Conservation (phyloP, 768 basidiomycete species). For the Hygrophoropsis aurantiaca region DNA sequence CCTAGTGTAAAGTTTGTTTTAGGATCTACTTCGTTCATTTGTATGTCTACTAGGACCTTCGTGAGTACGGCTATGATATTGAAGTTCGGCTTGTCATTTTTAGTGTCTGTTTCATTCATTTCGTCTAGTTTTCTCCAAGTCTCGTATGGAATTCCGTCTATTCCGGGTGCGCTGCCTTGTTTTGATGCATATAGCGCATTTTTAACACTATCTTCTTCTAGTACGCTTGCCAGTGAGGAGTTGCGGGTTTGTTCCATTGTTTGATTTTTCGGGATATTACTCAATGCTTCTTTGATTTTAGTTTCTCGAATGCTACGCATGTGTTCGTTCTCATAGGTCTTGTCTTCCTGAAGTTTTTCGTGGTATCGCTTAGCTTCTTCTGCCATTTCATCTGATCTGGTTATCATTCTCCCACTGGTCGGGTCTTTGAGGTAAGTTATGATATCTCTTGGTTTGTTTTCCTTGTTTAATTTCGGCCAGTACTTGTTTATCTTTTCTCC, state of each 20-base stretch:
- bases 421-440: slow-evolving; percentile 15
- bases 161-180: slow-evolving; percentile 18
- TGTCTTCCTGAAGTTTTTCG: slow-evolving; percentile 29
- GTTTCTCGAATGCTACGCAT: background rate
- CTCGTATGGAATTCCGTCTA: slow-evolving; percentile 29
- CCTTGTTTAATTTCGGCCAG: slow-evolving; percentile 14
- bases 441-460: slow-evolving; percentile 9
- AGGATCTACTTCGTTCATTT: background rate
- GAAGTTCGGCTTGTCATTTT: slow-evolving; percentile 1
- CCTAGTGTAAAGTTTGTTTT: slow-evolving; percentile 3
- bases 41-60: slow-evolving; percentile 1
- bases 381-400: slow-evolving; percentile 27
- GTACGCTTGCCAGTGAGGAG: background rate
- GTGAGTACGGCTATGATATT: slow-evolving; percentile 2
- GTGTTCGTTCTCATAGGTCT: no score
- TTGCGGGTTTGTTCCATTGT: background rate
- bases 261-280: background rate
- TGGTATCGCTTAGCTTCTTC: slow-evolving; percentile 28
- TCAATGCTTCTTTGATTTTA: background rate
- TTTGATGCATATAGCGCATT: slow-evolving; percentile 10
- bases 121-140: slow-evolving; percentile 16
- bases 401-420: background rate
- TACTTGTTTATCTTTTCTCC: slow-evolving; percentile 11
- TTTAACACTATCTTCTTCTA: slow-evolving; percentile 11
- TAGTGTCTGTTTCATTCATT: no score